Evolutionary conservation across 2,329 filamentous ascomycete genomes (phyloP), one percentile per base, ranked within the genome.

Genomic region (Escovopsis sp.): DNA sequence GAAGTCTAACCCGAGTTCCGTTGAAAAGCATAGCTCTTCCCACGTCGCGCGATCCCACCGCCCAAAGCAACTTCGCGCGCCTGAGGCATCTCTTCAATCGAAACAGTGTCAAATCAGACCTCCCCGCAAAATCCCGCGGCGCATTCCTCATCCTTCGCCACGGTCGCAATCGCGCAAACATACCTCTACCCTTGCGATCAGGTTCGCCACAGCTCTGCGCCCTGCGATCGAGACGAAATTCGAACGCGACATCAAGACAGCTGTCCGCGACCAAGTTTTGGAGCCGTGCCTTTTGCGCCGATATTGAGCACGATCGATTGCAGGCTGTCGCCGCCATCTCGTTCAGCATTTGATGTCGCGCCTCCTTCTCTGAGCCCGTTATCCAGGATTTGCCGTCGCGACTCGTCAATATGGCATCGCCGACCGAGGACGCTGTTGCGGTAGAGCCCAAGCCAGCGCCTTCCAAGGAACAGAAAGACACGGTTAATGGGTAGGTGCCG

Each of bases 361-460:
- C 44, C 47, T 41, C 44, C 43, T 42, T 41, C 37, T 42, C 44
- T 55, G 40, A 52, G 43, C 43, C 46, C 36, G 45, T 28, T 32
- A 13, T 31, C 31, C 23, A 19, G 12, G 3, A 17, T 45, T 46
- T 34, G 32, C 41, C 43, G 47, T 45, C 51, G 55, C 63, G 57
- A 56, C 64, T 63, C 58, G 62, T 64, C 62, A 61, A 61, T 49
- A 71, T 72, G 67, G 62, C 66, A 43, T 66, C 66, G 45, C 61
- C 64, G 41, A 54, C 52, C 31, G 52, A 60, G 41, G 58, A 67
- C 48, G 49, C 53, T 36, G 46, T 55, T 41, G 43, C 51, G 44
- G 45, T 54, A 49, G 67, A 68, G 48, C 55, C 66, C 48, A 75
- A 72, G 58, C 55, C 61, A 50, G 45, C 43, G 35, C 33, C 40